Percentiles rank a stretch among this genome's conserved stretches.
Evolutionary conservation across 495 filamentous ascomycete genomes (phyloP).

Genomic region (Hyaloscypha bicolor): DNA sequence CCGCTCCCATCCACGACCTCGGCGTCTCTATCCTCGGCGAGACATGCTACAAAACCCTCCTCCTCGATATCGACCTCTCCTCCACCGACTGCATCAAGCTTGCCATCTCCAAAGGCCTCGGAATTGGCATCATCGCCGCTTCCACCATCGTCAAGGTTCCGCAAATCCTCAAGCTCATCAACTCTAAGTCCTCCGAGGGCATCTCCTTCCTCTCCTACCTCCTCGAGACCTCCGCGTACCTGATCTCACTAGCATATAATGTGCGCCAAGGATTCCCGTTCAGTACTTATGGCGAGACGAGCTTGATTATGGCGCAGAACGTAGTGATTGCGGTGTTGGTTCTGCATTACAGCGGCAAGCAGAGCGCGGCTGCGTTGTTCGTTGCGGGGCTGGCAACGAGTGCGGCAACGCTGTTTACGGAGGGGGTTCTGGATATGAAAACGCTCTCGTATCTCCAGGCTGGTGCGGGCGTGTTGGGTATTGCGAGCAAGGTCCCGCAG

Average conservation of each 20-base stretch:
- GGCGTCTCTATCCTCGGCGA: conserved; percentile 80
- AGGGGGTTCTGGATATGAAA: conserved; percentile 56
- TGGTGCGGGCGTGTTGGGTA: conserved; percentile 77
- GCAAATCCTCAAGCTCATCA: conserved; percentile 87
- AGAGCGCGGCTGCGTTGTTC: conserved; percentile 65
- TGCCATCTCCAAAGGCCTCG: conserved; percentile 86
- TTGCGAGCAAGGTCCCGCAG: conserved; percentile 91
- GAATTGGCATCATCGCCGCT: conserved; percentile 87
- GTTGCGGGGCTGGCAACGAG: conserved; percentile 71
- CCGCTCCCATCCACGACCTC: conserved; percentile 72
- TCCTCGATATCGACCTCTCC: conserved; percentile 77
- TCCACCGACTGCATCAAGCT: conserved; percentile 79
- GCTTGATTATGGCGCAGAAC: conserved; percentile 89
- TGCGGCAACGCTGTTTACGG: conserved; percentile 65
- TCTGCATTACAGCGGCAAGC: conserved; percentile 71
- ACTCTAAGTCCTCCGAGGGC: conserved; percentile 75
- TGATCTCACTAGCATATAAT: conserved; percentile 89
- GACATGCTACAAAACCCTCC: conserved; percentile 77
- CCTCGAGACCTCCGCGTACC: conserved; percentile 82
- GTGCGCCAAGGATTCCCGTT: conserved; percentile 88
- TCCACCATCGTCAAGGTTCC: conserved; percentile 92
- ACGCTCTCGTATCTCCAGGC: conserved; percentile 78
- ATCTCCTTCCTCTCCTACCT: conserved; percentile 88
- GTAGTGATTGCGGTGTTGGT: conserved; percentile 83
- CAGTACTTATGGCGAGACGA: conserved; percentile 94